phyloP scores from a whole-genome alignment of 1,284 basidiomycete species.

The Chalciporus sp. region DNA sequence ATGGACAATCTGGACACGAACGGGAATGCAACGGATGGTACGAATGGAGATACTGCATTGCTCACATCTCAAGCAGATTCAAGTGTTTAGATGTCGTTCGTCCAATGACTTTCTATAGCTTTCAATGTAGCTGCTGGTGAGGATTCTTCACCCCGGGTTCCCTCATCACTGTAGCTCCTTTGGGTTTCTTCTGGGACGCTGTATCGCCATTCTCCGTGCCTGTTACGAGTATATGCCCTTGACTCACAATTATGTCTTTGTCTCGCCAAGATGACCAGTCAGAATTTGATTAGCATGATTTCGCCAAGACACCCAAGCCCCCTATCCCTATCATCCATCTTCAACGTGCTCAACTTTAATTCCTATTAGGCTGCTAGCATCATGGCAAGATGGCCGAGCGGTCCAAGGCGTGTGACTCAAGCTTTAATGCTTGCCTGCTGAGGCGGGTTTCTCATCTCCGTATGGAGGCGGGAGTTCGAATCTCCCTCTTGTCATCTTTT shows the following conservation, averaged over 20 bases:
- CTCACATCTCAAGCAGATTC: slow-evolving; percentile 14
- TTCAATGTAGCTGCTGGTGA: not conserved
- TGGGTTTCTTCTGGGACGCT: too few species aligned
- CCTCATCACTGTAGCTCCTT: not conserved
- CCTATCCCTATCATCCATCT: too few species aligned
- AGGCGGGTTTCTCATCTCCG: slow-evolving; percentile 14
- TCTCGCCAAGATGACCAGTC: too few species aligned
- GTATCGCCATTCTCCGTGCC: too few species aligned
- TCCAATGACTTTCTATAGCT: not conserved
- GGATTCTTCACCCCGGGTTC: not conserved
- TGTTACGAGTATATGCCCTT: too few species aligned
- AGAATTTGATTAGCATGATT: too few species aligned
- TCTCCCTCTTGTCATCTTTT: slow-evolving; percentile 33
- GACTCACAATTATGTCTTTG: too few species aligned
- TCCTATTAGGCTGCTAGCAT: fast-evolving
- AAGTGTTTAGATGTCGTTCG: slow-evolving; percentile 13
- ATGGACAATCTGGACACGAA: not conserved
- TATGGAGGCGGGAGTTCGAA: slow-evolving; percentile 34
- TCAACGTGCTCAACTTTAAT: too few species aligned
- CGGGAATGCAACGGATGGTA: not conserved
- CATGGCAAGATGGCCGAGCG: slow-evolving; percentile 35
- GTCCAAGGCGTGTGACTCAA: slow-evolving; percentile 36
- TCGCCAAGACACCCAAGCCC: too few species aligned
- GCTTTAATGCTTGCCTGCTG: slow-evolving; percentile 25
- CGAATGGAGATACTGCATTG: slow-evolving; percentile 12